Evolutionary conservation across 192 early-diverging fungal genomes (phyloP), one percentile per base, ranked within the genome.

Genomic region (Linnemannia zychae): DNA sequence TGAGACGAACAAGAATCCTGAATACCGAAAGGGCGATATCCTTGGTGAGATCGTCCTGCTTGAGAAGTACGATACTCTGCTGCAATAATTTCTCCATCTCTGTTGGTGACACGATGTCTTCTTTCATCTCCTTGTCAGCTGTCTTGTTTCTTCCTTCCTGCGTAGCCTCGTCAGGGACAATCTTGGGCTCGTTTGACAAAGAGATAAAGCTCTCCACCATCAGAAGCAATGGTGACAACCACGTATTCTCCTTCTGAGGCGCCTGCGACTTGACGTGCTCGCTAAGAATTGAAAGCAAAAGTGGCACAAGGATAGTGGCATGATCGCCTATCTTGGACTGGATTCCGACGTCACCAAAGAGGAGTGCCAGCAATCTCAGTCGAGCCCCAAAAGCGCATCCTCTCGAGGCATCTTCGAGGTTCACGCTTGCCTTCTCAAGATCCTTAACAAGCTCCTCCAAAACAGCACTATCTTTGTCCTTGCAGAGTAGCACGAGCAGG

Each of bases 1-100:
- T 98, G 47, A 99, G 87, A n/a, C 95, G 91, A 16, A 97, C 95
- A 9, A 95, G 85, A 33, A 98, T 91, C 7, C 96, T 90, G 69
- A 99, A 90, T 40, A 95, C 86, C 22, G 97, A 93, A 82, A 96
- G 90, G 2, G 87, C 75, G 66, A 90, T 87, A 73, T 91, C 89
- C 67, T 88, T 90, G 47, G 82, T 75, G 38, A 89, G 79, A 0
- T 88, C 81, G 3, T 83, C 44, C 31, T 81, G 84, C 44, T 78
- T 82, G 16, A 92, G 75, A 38, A 92, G 67, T 17, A 69, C 49
- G 36, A 91, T 74, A 15, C 87, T 89, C 24, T 82, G 84, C 17
- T 74, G 52, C 0, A 92, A 79, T 28, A 93, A 60, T 12, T 71
- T 57, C 11, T 67, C 69, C 74, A 87, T 84, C 2, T 90, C 79